A percentile compares a stretch with the other conserved stretches of the same genome.
Evolutionary conservation across 1,284 basidiomycete species (phyloP).

Genomic region (Microbotryomycetes sp.): DNA sequence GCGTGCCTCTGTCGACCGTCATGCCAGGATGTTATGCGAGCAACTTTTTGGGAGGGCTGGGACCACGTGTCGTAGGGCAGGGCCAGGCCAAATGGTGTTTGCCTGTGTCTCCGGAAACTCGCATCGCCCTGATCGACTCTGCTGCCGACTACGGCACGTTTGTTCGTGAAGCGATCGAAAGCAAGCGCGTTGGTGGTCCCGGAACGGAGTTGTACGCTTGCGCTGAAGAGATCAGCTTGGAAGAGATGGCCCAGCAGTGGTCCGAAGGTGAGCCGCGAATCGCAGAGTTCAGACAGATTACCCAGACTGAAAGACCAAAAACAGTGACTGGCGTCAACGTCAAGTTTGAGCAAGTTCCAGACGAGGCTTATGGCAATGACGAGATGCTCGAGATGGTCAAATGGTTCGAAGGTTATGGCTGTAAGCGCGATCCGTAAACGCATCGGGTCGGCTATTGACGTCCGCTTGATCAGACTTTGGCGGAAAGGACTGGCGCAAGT

Average conservation of each 20-base stretch:
- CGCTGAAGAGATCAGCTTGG: neutral
- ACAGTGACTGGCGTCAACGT: conserved; percentile 1
- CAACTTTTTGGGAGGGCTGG: conserved; percentile 20
- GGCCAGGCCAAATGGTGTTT: conserved; percentile 11
- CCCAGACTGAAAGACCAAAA: neutral
- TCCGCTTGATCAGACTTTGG: conserved; percentile 10
- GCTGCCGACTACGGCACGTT: conserved; percentile 30
- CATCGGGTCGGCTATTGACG: no score
- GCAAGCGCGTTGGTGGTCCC: conserved; percentile 1
- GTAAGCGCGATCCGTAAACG: no score
- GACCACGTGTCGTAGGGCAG: neutral
- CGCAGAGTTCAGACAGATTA: neutral
- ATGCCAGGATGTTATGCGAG: conserved; percentile 26
- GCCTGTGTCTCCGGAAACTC: conserved; percentile 15
- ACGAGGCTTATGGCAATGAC: neutral
- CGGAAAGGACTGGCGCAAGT: neutral
- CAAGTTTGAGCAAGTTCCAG: neutral
- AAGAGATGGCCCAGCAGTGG: neutral
- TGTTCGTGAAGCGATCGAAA: conserved; percentile 29
- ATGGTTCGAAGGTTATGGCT: conserved; percentile 3
- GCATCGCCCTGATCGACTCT: conserved; percentile 27
- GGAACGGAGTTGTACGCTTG: neutral
- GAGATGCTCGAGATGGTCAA: conserved; percentile 3
- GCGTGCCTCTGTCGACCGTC: conserved; percentile 23
- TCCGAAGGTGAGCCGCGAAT: neutral